phyloP scores from a whole-genome alignment of 139 green algal species.

The Axilococcus clingmanii region DNA sequence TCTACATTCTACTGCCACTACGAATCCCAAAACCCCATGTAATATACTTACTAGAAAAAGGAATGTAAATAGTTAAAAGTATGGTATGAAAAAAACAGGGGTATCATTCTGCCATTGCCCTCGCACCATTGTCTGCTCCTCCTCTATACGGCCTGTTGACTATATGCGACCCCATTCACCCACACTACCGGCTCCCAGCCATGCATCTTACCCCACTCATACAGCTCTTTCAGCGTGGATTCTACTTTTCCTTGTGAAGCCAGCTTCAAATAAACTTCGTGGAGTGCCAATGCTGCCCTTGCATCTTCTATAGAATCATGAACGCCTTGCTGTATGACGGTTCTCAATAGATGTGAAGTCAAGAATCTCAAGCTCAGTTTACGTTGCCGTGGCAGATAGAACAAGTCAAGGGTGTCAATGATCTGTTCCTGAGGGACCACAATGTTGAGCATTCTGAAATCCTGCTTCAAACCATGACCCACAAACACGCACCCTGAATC shows the following conservation, averaged over 20 bases:
- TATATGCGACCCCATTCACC: no score
- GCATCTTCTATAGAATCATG: conserved; percentile 93
- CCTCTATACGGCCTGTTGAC: no score
- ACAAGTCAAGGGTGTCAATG: conserved; percentile 91
- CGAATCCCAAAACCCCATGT: no score
- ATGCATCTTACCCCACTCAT: conserved; percentile 67
- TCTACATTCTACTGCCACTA: no score
- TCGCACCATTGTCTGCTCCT: no score
- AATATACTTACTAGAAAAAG: no score
- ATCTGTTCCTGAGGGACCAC: conserved; percentile 80
- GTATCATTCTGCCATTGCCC: no score
- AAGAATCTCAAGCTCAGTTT: conserved; percentile 91
- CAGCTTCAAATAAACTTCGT: conserved; percentile 60
- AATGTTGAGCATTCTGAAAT: conserved; percentile 96
- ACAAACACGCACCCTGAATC: conserved; percentile 80
- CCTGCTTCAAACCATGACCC: conserved; percentile 88
- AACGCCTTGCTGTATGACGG: conserved; percentile 64
- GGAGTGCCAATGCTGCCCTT: conserved; percentile 68
- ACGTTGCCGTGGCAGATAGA: conserved; percentile 66
- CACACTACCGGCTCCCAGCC: conserved; percentile 56
- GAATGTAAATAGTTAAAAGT: no score
- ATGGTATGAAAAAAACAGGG: no score
- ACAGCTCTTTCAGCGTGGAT: conserved; percentile 55
- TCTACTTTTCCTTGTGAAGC: conserved; percentile 46
- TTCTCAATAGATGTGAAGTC: conserved; percentile 69